Evolutionary conservation across 75 land plant species (phyloP), one percentile per base, ranked within the genome.

Genomic region (Cunninghamia lanceolata): DNA sequence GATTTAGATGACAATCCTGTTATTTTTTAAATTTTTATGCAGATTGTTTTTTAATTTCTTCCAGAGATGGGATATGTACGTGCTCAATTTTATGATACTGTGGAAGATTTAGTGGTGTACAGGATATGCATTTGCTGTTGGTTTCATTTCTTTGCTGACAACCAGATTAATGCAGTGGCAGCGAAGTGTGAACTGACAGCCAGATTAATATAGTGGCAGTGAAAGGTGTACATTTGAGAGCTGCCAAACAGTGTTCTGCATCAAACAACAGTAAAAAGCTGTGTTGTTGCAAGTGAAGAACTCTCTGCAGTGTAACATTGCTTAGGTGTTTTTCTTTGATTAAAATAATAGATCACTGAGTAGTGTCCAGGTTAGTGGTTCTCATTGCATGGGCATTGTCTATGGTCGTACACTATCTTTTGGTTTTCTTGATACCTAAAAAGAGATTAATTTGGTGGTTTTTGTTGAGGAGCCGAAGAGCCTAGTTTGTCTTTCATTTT

Each of bases 201-300:
- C 43, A 5, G 45, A 42, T 34, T 77, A 77, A 9, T 77, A 17
- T 39, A 39, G 43, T 39, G 45, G 17, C 43, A 45, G 45, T 80
- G 11, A 80, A 80, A 80, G n/a, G n/a, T 80, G 82, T 79, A 79
- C 46, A 79, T 79, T 79, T 43, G 34, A n/a, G 52, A 80, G 34
- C 34, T 25, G 34, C 13, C 82, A 45, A 28, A 34, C 21, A 45
- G n/a, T 7, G 28, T 11, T 45, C 50, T 45, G 50, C 46, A 80
- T 34, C 82, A n/a, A 45, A 45, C 52, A 80, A 42, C 15, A 45
- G 47, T 28, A 11, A 45, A 39, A 9, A 43, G 46, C 50, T 80
- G 11, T 25, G 47, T n/a, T 80, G 82, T 45, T 19, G 30, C 32
- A 28, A 45, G 50, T 11, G 16, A 19, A 80, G 13, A 80, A 45